Percentiles rank a stretch among this genome's conserved stretches.
phyloP scores from a whole-genome alignment of 768 basidiomycete species.

The Mycena kentingensis region DNA sequence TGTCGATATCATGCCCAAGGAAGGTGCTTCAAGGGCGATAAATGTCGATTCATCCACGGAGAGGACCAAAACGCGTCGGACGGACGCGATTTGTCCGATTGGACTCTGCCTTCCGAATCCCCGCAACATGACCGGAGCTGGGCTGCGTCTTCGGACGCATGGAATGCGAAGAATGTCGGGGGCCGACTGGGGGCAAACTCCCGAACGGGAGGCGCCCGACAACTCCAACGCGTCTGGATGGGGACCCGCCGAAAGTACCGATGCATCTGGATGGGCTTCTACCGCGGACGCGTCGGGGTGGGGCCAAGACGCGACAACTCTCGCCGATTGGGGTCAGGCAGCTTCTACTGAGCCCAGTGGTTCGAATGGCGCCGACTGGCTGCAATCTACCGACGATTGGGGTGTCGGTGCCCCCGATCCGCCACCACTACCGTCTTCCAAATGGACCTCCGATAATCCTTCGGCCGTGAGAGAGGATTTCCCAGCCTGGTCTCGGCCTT shows the following conservation, averaged over 20 bases:
- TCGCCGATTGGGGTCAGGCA: not conserved
- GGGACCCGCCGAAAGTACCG: no score
- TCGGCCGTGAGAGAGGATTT: not conserved
- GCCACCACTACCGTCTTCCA: no score
- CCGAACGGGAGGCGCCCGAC: no score
- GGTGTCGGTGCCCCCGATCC: no score
- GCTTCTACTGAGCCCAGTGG: not conserved
- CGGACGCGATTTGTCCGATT: no score
- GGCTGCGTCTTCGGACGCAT: no score
- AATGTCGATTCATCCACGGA: not conserved
- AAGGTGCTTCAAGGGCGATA: not conserved
- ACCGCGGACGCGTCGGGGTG: not conserved
- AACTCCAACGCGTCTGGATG: no score
- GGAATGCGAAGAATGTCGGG: no score
- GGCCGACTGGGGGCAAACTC: no score
- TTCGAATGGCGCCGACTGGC: not conserved
- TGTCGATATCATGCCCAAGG: not conserved
- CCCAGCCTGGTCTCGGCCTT: not conserved
- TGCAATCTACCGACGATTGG: not conserved
- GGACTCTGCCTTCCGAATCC: no score
- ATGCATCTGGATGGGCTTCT: not conserved
- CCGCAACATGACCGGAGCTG: no score
- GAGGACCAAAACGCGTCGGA: not conserved
- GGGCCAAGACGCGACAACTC: not conserved
- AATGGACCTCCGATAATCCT: no score